phyloP scores from a whole-genome alignment of 306 rosid species.

The Astragalus membranaceus region DNA sequence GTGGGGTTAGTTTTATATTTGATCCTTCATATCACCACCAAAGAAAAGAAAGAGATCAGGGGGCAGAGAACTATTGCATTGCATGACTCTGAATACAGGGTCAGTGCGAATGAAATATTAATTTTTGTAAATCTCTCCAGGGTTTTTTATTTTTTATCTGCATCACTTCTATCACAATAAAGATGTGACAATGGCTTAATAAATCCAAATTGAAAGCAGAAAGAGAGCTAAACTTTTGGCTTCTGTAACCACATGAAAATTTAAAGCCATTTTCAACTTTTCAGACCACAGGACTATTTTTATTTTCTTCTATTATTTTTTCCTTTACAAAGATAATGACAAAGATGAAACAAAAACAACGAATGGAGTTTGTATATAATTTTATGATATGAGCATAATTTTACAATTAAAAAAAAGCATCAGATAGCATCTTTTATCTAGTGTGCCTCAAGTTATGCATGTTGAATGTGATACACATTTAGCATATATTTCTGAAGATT shows the following conservation, averaged over 20 bases:
- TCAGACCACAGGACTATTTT: background rate
- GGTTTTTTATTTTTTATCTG: constrained; percentile 1
- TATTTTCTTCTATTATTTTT: background rate
- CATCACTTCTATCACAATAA: constrained; percentile 15
- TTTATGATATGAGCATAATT: background rate
- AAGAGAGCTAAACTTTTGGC: background rate
- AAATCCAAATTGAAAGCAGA: constrained; percentile 18
- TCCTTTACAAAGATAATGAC: background rate
- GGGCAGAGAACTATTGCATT: constrained; percentile 1
- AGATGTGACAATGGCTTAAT: background rate
- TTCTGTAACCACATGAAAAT: constrained; percentile 1
- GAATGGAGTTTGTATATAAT: background rate
- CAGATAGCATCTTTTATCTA: background rate
- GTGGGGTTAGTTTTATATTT: background rate
- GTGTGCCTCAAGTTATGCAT: background rate
- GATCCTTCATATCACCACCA: background rate
- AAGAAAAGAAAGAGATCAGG: background rate
- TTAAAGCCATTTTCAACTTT: constrained; percentile 14
- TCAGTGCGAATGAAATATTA: background rate
- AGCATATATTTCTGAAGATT: background rate
- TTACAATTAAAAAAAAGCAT: background rate
- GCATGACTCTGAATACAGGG: background rate
- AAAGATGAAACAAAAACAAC: background rate
- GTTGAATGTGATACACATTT: background rate
- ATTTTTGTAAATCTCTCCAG: background rate